A percentile compares a stretch with the other conserved stretches of the same genome.
Evolutionary conservation across 306 rosid genomes (phyloP).

Genomic region (Pterocarpus macrocarpus): DNA sequence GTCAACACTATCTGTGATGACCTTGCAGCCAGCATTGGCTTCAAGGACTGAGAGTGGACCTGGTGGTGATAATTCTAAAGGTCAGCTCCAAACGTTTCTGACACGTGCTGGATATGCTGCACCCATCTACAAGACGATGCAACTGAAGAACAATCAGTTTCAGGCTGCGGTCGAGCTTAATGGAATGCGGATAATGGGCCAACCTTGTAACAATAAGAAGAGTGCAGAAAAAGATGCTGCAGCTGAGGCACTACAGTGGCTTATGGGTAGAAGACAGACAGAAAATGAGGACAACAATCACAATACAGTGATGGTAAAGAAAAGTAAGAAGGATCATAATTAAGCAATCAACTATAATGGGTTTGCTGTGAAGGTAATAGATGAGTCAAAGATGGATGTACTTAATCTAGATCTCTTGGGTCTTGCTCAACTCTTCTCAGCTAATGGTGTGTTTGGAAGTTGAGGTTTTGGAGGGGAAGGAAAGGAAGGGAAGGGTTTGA

Average conservation of each 20-base stretch:
- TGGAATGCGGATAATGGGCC: constrained; percentile 84
- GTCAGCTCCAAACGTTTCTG: constrained; percentile 92
- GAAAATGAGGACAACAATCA: constrained; percentile 62
- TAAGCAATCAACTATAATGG: constrained; percentile 19
- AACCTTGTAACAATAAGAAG: constrained; percentile 87
- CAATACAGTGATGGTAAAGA: constrained; percentile 70
- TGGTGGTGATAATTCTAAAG: constrained; percentile 96
- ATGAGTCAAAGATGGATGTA: not conserved
- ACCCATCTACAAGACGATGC: constrained; percentile 78
- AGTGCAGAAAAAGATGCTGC: constrained; percentile 97
- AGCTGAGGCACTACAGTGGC: constrained; percentile 92
- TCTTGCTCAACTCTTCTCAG: not conserved
- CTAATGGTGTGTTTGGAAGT: too few species aligned
- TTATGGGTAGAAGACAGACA: constrained; percentile 68
- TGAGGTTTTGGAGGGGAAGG: too few species aligned
- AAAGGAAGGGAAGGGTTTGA: too few species aligned
- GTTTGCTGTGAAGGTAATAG: not conserved
- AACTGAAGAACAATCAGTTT: constrained; percentile 72
- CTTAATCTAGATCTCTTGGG: not conserved
- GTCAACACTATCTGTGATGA: constrained; percentile 53
- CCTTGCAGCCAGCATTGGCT: constrained; percentile 59
- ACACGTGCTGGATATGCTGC: constrained; percentile 86
- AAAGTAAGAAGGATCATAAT: constrained; percentile 66
- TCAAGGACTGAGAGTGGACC: constrained; percentile 96
- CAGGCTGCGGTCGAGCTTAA: constrained; percentile 76